Evolutionary conservation across 306 rosid species (phyloP), one percentile per base, ranked within the genome.

Genomic region (Myrica gale): DNA sequence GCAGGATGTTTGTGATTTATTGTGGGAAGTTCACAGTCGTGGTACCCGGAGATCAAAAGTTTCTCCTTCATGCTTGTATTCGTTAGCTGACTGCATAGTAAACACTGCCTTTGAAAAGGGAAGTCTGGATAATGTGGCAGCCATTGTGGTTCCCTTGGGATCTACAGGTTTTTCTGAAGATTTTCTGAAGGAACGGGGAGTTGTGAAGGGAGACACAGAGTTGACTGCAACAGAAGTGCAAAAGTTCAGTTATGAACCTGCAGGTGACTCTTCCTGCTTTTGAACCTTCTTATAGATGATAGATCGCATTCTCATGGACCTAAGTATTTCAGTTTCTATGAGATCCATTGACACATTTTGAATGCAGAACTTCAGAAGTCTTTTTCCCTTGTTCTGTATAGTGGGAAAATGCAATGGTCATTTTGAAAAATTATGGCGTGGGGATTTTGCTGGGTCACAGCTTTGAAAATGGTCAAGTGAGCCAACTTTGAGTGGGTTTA

Each of bases 1-100:
- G 81, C 95, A 92, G 78, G 97, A 94, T 45, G 98, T 94, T 62
- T 94, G 98, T 85, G 97, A 94, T 86, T 83, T 92, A 88, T 61
- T 92, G 88, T 90, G 96, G 96, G 96, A 92, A 68, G 86, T 86
- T 56, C 90, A 58, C 47, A 71, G 66, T 74, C 74, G 78, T 42
- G 75, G 81, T 76, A 69, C 80, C 53, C 50, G 48, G 76, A 73
- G 82, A 86, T 85, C 90, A 5, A 82, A 81, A 61, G 78, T 83
- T 77, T 77, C 93, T 75, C 62, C 87, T 77, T 83, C 91, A 58
- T 85, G 96, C 79, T 82, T 92, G 72, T 89, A 81, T 81, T 87
- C 98, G 17, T 70, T 92, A 84, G 95, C 97, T 72, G 96, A 94
- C 73, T 86, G 90, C 76, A 85, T 94, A 72, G 94, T 90, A 63